These are phyloP conservation scores for Echinosophora koreensis DNA, from an alignment of 306 rosid genomes.

Conservation along the genomic window DNA sequence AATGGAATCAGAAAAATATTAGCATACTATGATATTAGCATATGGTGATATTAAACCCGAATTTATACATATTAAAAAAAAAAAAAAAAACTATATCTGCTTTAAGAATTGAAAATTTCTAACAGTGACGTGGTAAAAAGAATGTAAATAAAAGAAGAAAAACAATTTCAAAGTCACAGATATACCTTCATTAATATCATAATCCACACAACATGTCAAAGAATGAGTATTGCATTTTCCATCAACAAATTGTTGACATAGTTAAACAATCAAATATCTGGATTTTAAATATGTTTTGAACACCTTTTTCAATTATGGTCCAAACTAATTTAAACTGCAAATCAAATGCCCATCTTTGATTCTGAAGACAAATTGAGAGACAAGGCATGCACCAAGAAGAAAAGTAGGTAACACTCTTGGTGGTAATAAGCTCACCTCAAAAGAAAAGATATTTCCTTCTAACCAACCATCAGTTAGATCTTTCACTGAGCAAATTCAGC, in stretches of 20 bases:
- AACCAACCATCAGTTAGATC: background rate
- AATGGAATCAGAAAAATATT: constrained; percentile 36
- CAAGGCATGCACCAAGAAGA: background rate
- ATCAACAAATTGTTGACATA: background rate
- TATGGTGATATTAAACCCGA: background rate
- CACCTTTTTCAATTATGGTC: background rate
- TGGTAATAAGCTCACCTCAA: background rate
- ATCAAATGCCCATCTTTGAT: background rate
- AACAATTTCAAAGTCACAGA: constrained; percentile 21
- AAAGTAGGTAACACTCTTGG: background rate
- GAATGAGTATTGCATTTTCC: background rate
- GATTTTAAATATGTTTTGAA: constrained; percentile 4
- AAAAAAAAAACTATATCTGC: background rate
- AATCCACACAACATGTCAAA: constrained; percentile 11
- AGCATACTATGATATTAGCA: background rate
- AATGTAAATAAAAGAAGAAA: background rate
- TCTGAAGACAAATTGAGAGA: background rate
- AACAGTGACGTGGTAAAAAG: background rate
- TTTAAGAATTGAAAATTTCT: constrained; percentile 20
- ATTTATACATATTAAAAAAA: background rate
- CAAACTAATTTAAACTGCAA: background rate
- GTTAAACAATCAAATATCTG: constrained; percentile 16
- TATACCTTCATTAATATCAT: constrained; percentile 9
- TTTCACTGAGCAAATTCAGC: constrained; percentile 13
- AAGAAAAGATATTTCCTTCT: background rate